Evolutionary conservation across 305 asterid species (phyloP).

Genomic region (Striga hermonthica): DNA sequence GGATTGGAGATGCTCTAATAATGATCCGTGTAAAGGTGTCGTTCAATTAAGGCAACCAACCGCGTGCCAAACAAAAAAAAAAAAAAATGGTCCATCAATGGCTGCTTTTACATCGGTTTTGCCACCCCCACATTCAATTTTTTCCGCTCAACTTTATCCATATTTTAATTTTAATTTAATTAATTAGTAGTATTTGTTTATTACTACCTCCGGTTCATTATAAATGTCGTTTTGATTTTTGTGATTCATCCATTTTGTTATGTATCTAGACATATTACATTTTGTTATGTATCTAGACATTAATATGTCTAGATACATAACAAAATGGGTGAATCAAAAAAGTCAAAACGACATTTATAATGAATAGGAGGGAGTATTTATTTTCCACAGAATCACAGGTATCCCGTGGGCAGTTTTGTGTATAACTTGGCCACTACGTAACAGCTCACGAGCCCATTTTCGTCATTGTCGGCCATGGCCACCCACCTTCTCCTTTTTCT

Average conservation of each 20-base stretch:
- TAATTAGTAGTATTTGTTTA: too few relatives aligned
- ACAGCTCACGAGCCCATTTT: conserved; percentile 31
- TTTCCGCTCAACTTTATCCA: not conserved
- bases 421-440: conserved; percentile 42
- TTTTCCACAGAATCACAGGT: conserved; percentile 26
- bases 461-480: conserved; percentile 34
- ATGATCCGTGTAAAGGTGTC: not conserved
- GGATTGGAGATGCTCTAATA: too few relatives aligned
- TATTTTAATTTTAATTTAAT: conserved; percentile 6
- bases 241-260: too few relatives aligned
- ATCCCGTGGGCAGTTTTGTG: conserved; percentile 33
- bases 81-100: not conserved
- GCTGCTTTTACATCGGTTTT: conserved; percentile 8
- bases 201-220: too few relatives aligned
- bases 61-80: not conserved
- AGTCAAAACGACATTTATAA: too few relatives aligned
- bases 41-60: conserved; percentile 22
- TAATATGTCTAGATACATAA: too few relatives aligned
- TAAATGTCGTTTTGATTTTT: too few relatives aligned
- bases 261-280: too few relatives aligned
- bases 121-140: conserved; percentile 36
- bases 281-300: too few relatives aligned
- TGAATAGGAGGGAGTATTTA: too few relatives aligned
- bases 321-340: too few relatives aligned
- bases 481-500: conserved; percentile 10